phyloP scores from a whole-genome alignment of 108 stramenopile species.

The Nitzschia sp. region DNA sequence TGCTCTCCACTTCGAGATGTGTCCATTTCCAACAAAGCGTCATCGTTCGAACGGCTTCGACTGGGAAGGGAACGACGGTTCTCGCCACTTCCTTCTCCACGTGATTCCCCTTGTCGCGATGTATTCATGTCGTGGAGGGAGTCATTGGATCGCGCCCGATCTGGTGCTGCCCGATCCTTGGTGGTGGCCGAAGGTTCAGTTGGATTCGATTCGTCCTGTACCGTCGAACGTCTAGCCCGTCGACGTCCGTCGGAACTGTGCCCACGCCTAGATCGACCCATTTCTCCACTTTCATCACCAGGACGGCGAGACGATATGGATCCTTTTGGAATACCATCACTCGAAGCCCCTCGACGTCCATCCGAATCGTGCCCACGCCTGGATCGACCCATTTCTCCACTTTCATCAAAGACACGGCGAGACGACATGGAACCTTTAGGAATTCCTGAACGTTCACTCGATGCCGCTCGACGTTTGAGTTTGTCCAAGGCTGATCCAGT shows the following conservation, averaged over 20 bases:
- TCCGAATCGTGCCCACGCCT: not conserved
- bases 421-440: no score
- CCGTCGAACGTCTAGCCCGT: not conserved
- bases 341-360: not conserved
- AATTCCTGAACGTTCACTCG: not conserved
- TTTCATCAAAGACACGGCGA: not conserved
- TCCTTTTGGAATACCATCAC: no score
- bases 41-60: not conserved
- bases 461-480: slow-evolving; percentile 12
- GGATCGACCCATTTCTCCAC: not conserved
- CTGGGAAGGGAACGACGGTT: not conserved
- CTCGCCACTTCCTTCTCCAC: not conserved
- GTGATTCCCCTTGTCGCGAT: not conserved
- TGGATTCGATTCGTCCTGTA: no score
- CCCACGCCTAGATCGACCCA: not conserved
- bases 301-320: no score
- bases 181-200: not conserved
- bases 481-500: slow-evolving; percentile 7
- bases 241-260: slow-evolving; percentile 1
- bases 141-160: not conserved
- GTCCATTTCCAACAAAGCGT: not conserved
- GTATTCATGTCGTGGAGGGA: not conserved
- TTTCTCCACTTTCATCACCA: slow-evolving; percentile 5
- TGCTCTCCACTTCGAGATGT: not conserved
- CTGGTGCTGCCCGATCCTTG: not conserved